Conservation (phyloP, 1,139 yeast species). For the Blastobotrys raffinosifermentans region DNA sequence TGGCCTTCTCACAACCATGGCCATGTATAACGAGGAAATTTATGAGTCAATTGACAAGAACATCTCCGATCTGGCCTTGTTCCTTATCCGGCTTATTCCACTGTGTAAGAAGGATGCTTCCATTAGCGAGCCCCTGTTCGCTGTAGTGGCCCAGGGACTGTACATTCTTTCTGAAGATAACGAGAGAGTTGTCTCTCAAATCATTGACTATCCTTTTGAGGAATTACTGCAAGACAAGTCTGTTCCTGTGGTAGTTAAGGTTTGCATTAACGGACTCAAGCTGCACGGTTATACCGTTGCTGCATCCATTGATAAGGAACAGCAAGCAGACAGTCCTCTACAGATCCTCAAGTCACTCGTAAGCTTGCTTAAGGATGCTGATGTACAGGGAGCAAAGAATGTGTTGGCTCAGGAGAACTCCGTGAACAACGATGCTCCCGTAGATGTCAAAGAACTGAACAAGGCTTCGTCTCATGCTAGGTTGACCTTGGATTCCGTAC, state of each 20-base stretch:
- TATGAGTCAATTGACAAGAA: slow-evolving; percentile 46
- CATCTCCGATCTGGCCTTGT: slow-evolving; percentile 25
- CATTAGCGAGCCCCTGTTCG: slow-evolving; percentile 9
- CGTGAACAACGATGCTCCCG: slow-evolving; percentile 40
- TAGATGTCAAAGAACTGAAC: slow-evolving; percentile 36
- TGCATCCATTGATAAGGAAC: slow-evolving; percentile 13
- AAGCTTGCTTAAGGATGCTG: slow-evolving; percentile 30
- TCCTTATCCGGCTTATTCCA: slow-evolving; percentile 10
- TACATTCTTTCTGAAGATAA: slow-evolving; percentile 26
- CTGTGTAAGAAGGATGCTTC: background rate
- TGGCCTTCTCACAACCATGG: slow-evolving; percentile 61
- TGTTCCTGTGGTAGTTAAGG: slow-evolving; percentile 18
- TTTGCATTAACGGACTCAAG: slow-evolving; percentile 24
- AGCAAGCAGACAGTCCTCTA: slow-evolving; percentile 18
- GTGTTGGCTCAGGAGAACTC: slow-evolving; percentile 31
- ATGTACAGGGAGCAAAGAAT: slow-evolving; percentile 39
- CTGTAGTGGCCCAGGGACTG: slow-evolving; percentile 20
- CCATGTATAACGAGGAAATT: slow-evolving; percentile 58
- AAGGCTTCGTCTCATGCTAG: slow-evolving; percentile 44
- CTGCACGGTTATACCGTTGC: slow-evolving; percentile 21
- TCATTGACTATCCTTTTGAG: slow-evolving; percentile 10
- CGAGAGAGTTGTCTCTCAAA: slow-evolving; percentile 15
- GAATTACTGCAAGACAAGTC: slow-evolving; percentile 11
- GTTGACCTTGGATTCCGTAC: slow-evolving; percentile 53
- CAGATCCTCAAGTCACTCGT: slow-evolving; percentile 21